phyloP scores from a whole-genome alignment of 164 flowering plant species.

The Piper longum region DNA sequence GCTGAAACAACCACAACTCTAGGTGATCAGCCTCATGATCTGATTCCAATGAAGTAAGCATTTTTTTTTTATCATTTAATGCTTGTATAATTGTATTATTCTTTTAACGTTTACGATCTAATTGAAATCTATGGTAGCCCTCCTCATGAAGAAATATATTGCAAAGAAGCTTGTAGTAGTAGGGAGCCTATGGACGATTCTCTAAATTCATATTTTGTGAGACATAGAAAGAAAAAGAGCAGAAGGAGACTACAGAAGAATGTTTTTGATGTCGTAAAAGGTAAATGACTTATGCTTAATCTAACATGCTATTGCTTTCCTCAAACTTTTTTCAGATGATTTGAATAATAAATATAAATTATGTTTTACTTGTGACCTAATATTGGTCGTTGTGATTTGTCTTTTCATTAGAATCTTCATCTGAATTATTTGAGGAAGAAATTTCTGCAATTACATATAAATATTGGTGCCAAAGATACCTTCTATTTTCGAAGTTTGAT shows the following conservation, averaged over 20 bases:
- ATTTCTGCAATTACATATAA: slow-evolving; percentile 30
- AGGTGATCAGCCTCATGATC: not conserved
- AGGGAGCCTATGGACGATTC: slow-evolving; percentile 11
- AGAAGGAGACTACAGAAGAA: slow-evolving; percentile 15
- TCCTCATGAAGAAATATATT: slow-evolving; percentile 8
- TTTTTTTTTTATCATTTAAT: not conserved
- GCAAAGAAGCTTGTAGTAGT: slow-evolving; percentile 8
- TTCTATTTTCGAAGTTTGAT: slow-evolving; percentile 66
- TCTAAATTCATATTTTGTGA: slow-evolving; percentile 4
- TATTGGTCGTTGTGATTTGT: not conserved
- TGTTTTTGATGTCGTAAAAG: slow-evolving; percentile 8
- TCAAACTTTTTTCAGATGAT: no score
- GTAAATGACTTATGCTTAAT: slow-evolving; percentile 5
- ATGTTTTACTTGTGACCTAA: not conserved
- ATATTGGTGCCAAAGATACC: slow-evolving; percentile 78
- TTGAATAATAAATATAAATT: not conserved
- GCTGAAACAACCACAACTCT: slow-evolving; percentile 1
- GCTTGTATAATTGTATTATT: not conserved
- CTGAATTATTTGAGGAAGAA: slow-evolving; percentile 14
- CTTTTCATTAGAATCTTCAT: not conserved
- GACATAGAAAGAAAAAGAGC: slow-evolving; percentile 39
- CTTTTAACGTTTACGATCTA: not conserved
- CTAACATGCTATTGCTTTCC: not conserved
- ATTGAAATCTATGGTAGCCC: not conserved
- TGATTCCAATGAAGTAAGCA: not conserved